Base-by-base conservation (phyloP, 371 early-diverging fungal species). In the Sporodiniella umbellata region DNA sequence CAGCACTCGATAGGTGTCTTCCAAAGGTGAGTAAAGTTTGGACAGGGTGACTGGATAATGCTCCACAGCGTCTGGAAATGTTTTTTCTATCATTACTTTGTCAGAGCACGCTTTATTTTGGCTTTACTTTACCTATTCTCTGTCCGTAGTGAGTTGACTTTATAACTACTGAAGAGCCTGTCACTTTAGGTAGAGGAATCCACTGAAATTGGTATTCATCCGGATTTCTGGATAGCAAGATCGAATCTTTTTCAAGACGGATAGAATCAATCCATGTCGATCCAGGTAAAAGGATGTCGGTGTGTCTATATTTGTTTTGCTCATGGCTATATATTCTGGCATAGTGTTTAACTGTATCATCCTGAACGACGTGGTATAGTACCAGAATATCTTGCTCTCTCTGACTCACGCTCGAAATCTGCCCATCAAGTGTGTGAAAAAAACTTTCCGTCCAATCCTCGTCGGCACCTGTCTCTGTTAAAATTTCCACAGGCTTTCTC, bases 191-290 rank as follows among this genome's bases (percentile, higher is more conserved):
- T 21, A 75, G 31, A n/a, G 59, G 35, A 35, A 61, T 60, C 3
- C 58, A 56, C 8, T 71, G 60, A 39, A 71, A 71, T 33, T 65
- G 58, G 40, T 65, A 64, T 14, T 42, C 17, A 53, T 75, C 75
- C 18, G 72, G 75, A 52, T 71, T 70, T 33, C 75, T 75, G 12
- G 72, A 57, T 53, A 67, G 68, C 5, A 75, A 22, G 7, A 75
- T 47, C 1, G 59, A 54, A 23, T 64, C 45, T 0, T 60, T 31
- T 47, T 75, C 68, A 10, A 75, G 37, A 7, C 64, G 60, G 18
- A 75, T 63, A 8, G 62, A 15, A 14, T 64, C 33, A 17, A 71
- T 58, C 69, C 69, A 71, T 0, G 64, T 71, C 10, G 64, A 54
- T 0, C 75, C 75, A 24, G 70, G 75, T 40, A 75, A 49, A 15